These are phyloP conservation scores for Tanacetum coccineum DNA, from an alignment of 129 eudicot species.

Conservation along the genomic window DNA sequence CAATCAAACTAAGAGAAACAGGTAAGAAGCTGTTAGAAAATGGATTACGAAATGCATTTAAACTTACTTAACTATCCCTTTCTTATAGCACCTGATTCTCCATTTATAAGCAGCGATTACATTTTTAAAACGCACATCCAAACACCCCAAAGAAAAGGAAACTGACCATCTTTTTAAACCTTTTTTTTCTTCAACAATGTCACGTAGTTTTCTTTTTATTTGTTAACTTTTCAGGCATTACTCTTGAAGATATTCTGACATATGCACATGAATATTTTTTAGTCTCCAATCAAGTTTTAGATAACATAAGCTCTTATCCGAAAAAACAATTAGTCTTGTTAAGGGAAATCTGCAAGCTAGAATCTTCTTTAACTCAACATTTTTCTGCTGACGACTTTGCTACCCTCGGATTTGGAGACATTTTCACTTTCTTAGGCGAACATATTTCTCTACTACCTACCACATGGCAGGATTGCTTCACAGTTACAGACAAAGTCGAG, in stretches of 20 bases:
- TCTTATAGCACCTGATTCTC: constrained; percentile 1
- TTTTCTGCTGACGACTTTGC: constrained; percentile 55
- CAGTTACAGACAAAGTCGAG: constrained; percentile 27
- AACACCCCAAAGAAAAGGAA: background rate
- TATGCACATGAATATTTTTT: constrained; percentile 43
- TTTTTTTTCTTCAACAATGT: too few species aligned
- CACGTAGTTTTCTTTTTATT: background rate
- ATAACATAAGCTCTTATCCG: constrained; percentile 24
- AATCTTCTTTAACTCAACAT: constrained; percentile 46
- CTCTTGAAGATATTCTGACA: constrained; percentile 57
- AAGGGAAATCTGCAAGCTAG: constrained; percentile 52
- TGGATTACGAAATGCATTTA: background rate
- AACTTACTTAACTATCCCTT: background rate
- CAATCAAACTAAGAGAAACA: background rate
- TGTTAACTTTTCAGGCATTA: constrained; percentile 40
- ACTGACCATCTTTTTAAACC: too few species aligned
- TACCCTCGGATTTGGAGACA: constrained; percentile 75
- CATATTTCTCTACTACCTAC: constrained; percentile 49
- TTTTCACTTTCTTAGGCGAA: constrained; percentile 47
- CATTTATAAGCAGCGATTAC: background rate
- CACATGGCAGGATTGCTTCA: constrained; percentile 39
- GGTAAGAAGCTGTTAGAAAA: background rate
- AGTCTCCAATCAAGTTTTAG: constrained; percentile 16
- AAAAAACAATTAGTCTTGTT: constrained; percentile 35
- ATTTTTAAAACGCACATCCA: background rate